Evolutionary conservation across 2,329 filamentous ascomycete genomes (phyloP).

Genomic region (Phyllosticta citrichinensis): DNA sequence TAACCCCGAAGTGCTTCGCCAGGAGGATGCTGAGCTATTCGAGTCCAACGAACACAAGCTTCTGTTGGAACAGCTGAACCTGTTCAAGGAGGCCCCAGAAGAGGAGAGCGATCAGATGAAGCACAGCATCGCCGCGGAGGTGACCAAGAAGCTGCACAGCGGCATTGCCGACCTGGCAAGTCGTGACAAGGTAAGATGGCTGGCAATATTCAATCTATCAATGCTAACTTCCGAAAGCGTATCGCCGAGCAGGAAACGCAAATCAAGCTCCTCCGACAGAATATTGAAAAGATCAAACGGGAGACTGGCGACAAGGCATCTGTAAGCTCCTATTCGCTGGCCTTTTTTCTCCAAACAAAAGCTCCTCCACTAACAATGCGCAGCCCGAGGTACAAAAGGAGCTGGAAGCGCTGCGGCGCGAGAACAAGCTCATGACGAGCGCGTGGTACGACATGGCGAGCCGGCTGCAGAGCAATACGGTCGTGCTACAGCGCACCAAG

Average conservation of each 20-base stretch:
- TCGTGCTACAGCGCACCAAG: conserved; percentile 61
- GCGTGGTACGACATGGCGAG: conserved; percentile 78
- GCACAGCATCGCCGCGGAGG: conserved; percentile 23
- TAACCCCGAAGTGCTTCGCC: conserved; percentile 22
- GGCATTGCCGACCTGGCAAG: conserved; percentile 22
- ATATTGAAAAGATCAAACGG: conserved; percentile 25
- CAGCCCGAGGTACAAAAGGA: conserved; percentile 28
- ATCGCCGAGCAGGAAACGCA: conserved; percentile 8
- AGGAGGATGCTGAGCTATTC: conserved; percentile 24
- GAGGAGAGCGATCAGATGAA: conserved; percentile 21
- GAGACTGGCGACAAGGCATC: conserved; percentile 27
- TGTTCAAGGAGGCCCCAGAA: conserved; percentile 22
- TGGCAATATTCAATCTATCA: not conserved
- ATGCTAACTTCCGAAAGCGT: not conserved
- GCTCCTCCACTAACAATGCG: conserved; percentile 11
- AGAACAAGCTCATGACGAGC: conserved; percentile 69
- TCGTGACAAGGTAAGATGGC: conserved; percentile 3
- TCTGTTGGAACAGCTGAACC: conserved; percentile 24
- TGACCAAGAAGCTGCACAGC: conserved; percentile 24
- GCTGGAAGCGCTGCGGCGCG: conserved; percentile 62
- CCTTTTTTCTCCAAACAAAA: not conserved
- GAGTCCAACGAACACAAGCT: conserved; percentile 23
- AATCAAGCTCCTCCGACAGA: conserved; percentile 14
- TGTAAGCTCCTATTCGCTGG: conserved; percentile 16
- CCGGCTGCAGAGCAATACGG: conserved; percentile 72